Evolutionary conservation across 768 basidiomycete genomes (phyloP), one percentile per base, ranked within the genome.

Genomic region (Podaxis sp.): DNA sequence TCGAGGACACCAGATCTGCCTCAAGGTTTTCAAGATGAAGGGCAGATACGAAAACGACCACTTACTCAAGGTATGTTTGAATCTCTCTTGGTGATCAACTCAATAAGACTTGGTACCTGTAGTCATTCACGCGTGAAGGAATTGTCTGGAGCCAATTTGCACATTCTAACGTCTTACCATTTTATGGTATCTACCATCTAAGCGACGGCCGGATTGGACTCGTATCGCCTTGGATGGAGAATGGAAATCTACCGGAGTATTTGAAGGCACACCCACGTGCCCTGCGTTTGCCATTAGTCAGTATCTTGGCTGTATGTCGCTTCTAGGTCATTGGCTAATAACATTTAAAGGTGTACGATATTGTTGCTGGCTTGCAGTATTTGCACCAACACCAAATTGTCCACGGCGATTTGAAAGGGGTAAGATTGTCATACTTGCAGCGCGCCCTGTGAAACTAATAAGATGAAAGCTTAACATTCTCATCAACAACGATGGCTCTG

Each of bases 1-100:
- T 46, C 62, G 63, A 2, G 69, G 66, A 11, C 64, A 64, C 24
- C 26, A 52, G 2, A 68, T 74, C 1, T 72, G 70, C 42, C 19
- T 73, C 30, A 74, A 74, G 55, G 57, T 73, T 19, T 71, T 44
- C 3, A 44, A 62, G 49, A 59, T 70, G 46, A 71, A 70, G 26
- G 60, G 67, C 59, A 65, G 22, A 19, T 68, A 68, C 12, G 65
- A 66, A 52, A 55, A 46, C 33, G 55, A 60, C 15, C 54, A 59
- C 11, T 52, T 68, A 28, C 19, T 71, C 19, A 72, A 69, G 69
- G 73, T 73, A 30, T 39, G 22, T 7, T 51, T 3, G 8, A 22
- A n/a, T 1, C 3, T 6, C n/a, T 1, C 17, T 49, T 8, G 19
- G n/a, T 2, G 48, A 22, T 17, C 19, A 19, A 49, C 24, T 26